Base-by-base conservation (phyloP, 202 grass and related monocot species). In the Miscanthus sacchariflorus region DNA sequence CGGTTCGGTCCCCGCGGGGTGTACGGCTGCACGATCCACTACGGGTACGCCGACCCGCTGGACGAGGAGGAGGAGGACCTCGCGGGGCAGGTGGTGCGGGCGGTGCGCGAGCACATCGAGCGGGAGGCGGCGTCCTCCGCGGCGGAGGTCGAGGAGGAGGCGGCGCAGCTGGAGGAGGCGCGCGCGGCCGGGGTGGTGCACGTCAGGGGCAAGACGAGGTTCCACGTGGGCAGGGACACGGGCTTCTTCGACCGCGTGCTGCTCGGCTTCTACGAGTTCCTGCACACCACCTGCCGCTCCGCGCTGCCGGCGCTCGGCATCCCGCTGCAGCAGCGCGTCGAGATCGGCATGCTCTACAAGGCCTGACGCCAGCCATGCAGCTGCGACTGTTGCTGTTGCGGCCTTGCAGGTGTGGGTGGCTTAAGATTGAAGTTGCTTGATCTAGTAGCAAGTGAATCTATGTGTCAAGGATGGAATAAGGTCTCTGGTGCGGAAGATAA, bases 321-420 rank as follows among this genome's bases (percentile, higher is more conserved):
- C 70, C 90, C 93, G 25, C 84, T 95, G 82, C 86, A 82, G 36
- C 93, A 87, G 77, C 86, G 80, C 52, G 91, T 95, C 28, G 93
- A 92, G 86, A 95, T 95, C 30, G 93, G 90, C 66, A 92, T 95
- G 90, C 15, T 95, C 4, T 90, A 87, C 80, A 87, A 90, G 83
- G 88, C 85, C 40, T 90, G 86, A 72, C n/a, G 59, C n/a, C 59
- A 23, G n/a, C 9, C 59, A 24, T 63, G 59, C 59, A 63, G n/a
- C n/a, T 63, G 59, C n/a, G 3, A n/a, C 9, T 24, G 58, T n/a
- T 1, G 52, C 52, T 19, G 58, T n/a, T 61, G 21, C 58, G 9
- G 59, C 0, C 59, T 24, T 63, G 59, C n/a, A 63, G 59, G 59
- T 63, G 21, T n/a, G 18, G 21, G 58, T 63, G 59, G 3, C n/a